Conservation (phyloP, 2,329 filamentous ascomycete species). For the Alternaria metachromatica region DNA sequence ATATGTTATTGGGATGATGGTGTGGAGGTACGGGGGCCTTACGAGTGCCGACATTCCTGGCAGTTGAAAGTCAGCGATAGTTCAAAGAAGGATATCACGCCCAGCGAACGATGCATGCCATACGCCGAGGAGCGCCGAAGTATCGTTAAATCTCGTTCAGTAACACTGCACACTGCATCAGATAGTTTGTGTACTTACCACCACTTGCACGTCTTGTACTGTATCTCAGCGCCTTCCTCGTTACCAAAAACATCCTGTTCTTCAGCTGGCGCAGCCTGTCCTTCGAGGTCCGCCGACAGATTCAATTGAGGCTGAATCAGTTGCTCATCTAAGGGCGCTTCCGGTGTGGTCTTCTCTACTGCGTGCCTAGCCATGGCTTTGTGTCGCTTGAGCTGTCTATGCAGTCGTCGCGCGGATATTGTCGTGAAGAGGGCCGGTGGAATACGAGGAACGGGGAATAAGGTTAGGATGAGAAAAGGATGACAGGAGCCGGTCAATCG, state of each 20-base stretch:
- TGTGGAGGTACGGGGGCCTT: not conserved
- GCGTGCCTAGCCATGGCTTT: not conserved
- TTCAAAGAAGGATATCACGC: not conserved
- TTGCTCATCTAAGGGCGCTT: not conserved
- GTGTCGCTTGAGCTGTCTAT: not conserved
- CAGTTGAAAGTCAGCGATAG: not conserved
- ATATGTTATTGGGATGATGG: not conserved
- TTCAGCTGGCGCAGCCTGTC: slow-evolving; percentile 1
- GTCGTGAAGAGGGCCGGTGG: not conserved
- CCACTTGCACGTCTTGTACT: slow-evolving; percentile 61
- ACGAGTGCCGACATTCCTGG: slow-evolving; percentile 4
- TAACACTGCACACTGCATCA: not conserved
- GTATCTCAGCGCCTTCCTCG: slow-evolving; percentile 50
- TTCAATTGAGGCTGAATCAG: not conserved
- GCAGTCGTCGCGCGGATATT: not conserved
- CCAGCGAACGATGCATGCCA: not conserved
- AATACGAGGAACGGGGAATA: not conserved
- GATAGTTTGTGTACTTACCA: slow-evolving; percentile 35
- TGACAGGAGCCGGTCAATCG: not conserved
- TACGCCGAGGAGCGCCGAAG: not conserved
- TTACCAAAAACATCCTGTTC: slow-evolving; percentile 32
- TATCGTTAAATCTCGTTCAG: not conserved
- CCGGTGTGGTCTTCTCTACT: not conserved
- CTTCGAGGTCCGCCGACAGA: slow-evolving; percentile 18
- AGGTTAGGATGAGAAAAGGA: not conserved